phyloP scores from a whole-genome alignment of 164 flowering plant species.

The grape (Vitis vinifera) region ASM3070453v1 NC_081820.1:17357501-17358000 shows the following conservation, averaged over 20 bases:
- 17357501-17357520: conserved; percentile 14
- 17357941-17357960: no score
- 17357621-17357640: background rate
- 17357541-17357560: conserved; percentile 22
- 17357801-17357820: background rate
- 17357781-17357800: background rate
- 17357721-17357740: background rate
- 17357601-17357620: conserved; percentile 34
- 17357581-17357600: conserved; percentile 24
- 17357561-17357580: conserved; percentile 29
- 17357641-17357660: conserved; percentile 2
- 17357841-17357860: no score
- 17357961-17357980: no score
- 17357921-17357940: no score
- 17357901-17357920: no score
- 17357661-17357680: conserved; percentile 1
- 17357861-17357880: no score
- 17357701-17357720: conserved; percentile 5
- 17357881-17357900: no score
- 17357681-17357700: background rate
- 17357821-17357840: background rate
- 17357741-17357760: background rate
- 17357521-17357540: conserved; percentile 17
- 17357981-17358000: no score
- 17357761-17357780: background rate